Evolutionary conservation across 1,284 basidiomycete genomes (phyloP).

Genomic region (Bjerkandera adusta): DNA sequence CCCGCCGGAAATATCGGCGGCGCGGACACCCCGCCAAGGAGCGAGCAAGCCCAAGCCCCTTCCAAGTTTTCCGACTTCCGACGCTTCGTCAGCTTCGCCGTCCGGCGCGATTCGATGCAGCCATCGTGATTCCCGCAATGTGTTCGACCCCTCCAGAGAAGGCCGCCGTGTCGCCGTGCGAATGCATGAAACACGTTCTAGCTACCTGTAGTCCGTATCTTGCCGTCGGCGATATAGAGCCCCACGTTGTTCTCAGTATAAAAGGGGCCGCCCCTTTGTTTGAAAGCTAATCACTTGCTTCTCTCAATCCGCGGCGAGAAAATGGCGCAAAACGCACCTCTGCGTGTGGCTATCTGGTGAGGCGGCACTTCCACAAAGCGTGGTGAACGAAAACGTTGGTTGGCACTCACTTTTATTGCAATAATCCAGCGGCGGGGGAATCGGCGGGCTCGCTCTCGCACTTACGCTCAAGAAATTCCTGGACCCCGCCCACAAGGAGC

Average conservation of each 20-base stretch:
- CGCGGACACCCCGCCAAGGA: conserved; percentile 35
- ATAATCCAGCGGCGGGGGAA: conserved; percentile 41
- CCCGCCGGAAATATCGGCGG: conserved; percentile 54
- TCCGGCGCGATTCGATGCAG: conserved; percentile 60
- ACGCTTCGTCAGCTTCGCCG: conserved; percentile 82
- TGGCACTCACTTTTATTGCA: neutral
- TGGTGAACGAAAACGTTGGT: too few species aligned
- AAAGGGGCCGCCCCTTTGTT: too few species aligned
- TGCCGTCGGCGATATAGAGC: neutral
- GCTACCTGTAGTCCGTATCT: neutral
- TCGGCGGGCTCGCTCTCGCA: conserved; percentile 40
- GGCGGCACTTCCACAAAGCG: conserved; percentile 3
- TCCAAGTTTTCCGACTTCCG: conserved; percentile 81
- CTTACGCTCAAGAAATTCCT: conserved; percentile 34
- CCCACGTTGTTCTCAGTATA: too few species aligned
- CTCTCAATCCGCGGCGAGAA: too few species aligned
- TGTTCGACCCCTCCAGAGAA: neutral
- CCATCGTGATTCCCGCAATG: neutral
- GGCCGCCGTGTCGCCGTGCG: neutral
- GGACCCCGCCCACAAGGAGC: conserved; percentile 29
- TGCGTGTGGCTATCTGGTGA: conserved; percentile 29
- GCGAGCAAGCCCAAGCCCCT: conserved; percentile 37
- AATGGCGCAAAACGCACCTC: too few species aligned
- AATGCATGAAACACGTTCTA: neutral
- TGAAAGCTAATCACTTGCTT: too few species aligned